A percentile compares a stretch with the other conserved stretches of the same genome.
phyloP scores from a whole-genome alignment of 768 basidiomycete species.

The Calocybe indica region DNA sequence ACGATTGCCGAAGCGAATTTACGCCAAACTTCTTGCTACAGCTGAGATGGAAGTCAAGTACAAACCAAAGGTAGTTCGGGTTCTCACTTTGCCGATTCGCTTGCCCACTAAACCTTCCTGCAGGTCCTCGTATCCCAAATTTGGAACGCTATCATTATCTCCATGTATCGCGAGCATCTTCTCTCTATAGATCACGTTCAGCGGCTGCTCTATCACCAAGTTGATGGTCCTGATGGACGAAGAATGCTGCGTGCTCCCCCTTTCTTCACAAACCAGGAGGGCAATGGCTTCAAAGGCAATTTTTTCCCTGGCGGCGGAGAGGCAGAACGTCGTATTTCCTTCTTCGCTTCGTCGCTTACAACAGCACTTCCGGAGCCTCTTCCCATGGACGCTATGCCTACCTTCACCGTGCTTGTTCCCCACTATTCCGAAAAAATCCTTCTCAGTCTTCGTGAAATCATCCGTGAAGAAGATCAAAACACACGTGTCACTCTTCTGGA shows the following conservation, averaged over 20 bases:
- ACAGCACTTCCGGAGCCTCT: slow-evolving; percentile 93
- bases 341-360: slow-evolving; percentile 97
- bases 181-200: slow-evolving; percentile 98
- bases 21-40: slow-evolving; percentile 94
- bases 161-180: slow-evolving; percentile 99
- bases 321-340: slow-evolving; percentile 96
- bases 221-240: slow-evolving; percentile 83
- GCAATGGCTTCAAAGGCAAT: slow-evolving; percentile 60
- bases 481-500: slow-evolving; percentile 96
- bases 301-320: slow-evolving; percentile 96
- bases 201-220: slow-evolving; percentile 94
- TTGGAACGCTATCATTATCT: slow-evolving; percentile 99
- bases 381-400: slow-evolving; percentile 98
- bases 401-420: slow-evolving; percentile 98
- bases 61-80: slow-evolving; percentile 78
- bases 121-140: slow-evolving; percentile 95
- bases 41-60: slow-evolving; percentile 99
- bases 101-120: slow-evolving; percentile 2
- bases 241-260: slow-evolving; percentile 93
- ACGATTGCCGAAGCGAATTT: slow-evolving; percentile 94
- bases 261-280: slow-evolving; percentile 93
- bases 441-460: slow-evolving; percentile 94
- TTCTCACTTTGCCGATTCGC: not conserved
- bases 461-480: slow-evolving; percentile 94
- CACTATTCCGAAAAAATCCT: slow-evolving; percentile 99